These are phyloP conservation scores for Amaranthus hypochondriacus DNA, from an alignment of 148 eudicot genomes.

Conservation along the genomic window DNA sequence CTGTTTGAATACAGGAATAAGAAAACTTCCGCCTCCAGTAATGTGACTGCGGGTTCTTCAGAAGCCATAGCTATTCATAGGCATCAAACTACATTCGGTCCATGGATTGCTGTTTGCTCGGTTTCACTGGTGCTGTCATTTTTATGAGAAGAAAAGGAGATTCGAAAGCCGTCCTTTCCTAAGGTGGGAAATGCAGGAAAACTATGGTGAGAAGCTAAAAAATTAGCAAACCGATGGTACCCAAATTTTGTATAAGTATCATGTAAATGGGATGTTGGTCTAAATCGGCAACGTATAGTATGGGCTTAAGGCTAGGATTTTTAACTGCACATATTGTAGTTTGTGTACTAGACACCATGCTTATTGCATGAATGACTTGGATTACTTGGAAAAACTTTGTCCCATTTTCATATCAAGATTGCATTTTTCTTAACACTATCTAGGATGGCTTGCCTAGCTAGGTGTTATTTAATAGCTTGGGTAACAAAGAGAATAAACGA, in stretches of 20 bases:
- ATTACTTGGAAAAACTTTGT: neutral
- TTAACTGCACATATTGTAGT: constrained; percentile 26
- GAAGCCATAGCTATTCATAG: constrained; percentile 25
- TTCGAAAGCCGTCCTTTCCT: neutral
- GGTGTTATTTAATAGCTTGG: too few species aligned
- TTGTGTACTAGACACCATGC: neutral
- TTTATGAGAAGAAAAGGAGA: constrained; percentile 2
- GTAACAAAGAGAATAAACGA: too few species aligned
- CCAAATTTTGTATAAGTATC: constrained; percentile 20
- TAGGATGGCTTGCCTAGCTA: neutral
- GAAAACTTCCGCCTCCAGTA: constrained; percentile 13
- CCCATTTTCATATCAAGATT: neutral
- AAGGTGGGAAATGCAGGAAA: constrained; percentile 10
- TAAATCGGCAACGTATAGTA: neutral
- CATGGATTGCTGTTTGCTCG: constrained; percentile 17
- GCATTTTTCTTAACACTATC: neutral
- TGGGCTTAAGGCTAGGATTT: constrained; percentile 17
- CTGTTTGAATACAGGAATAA: constrained; percentile 16
- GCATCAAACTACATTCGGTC: neutral
- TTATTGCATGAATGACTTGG: constrained; percentile 4
- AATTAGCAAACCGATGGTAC: neutral
- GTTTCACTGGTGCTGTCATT: constrained; percentile 17
- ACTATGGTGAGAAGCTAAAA: neutral
- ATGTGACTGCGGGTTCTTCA: constrained; percentile 14
- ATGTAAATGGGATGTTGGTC: constrained; percentile 13